phyloP scores from a whole-genome alignment of 163 green algal genomes.

The Scenedesmus sp. region DNA sequence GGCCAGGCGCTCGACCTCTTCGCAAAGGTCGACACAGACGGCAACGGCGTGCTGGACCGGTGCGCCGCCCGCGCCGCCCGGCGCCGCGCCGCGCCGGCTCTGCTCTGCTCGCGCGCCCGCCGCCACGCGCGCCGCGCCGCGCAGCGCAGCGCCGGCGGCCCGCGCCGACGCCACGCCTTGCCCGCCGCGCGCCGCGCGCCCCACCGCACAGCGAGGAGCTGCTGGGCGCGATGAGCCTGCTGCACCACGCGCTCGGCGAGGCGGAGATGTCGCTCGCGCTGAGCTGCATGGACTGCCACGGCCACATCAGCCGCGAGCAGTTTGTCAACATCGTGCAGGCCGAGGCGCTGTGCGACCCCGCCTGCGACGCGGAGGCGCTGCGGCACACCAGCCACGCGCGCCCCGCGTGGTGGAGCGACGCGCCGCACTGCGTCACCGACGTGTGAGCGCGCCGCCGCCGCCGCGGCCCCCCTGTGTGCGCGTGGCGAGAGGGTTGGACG shows the following conservation, averaged over 20 bases:
- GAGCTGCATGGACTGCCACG: constrained; percentile 40
- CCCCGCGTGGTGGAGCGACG: constrained; percentile 40
- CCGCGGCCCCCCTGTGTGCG: no score
- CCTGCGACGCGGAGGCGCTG: constrained; percentile 30
- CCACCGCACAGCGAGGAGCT: constrained; percentile 43
- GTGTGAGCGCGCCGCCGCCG: no score
- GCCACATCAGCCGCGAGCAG: constrained; percentile 41
- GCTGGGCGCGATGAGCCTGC: constrained; percentile 33
- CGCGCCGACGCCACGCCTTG: no score
- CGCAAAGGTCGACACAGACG: constrained; percentile 8
- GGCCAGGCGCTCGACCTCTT: constrained; percentile 37
- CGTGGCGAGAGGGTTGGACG: no score
- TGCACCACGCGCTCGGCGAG: constrained; percentile 34
- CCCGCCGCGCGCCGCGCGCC: not conserved
- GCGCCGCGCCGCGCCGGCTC: no score
- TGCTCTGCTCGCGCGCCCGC: no score
- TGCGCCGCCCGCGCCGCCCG: not conserved
- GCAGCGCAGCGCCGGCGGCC: no score
- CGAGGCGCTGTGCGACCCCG: constrained; percentile 27
- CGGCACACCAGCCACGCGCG: constrained; percentile 15
- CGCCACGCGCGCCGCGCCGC: no score
- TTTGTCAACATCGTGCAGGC: constrained; percentile 40
- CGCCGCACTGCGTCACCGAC: constrained; percentile 14
- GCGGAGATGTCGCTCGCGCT: constrained; percentile 36
- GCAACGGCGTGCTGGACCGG: constrained; percentile 46